Evolutionary conservation across 2,329 filamentous ascomycete genomes (phyloP), one percentile per base, ranked within the genome.

Genomic region (Penicillium sp.): DNA sequence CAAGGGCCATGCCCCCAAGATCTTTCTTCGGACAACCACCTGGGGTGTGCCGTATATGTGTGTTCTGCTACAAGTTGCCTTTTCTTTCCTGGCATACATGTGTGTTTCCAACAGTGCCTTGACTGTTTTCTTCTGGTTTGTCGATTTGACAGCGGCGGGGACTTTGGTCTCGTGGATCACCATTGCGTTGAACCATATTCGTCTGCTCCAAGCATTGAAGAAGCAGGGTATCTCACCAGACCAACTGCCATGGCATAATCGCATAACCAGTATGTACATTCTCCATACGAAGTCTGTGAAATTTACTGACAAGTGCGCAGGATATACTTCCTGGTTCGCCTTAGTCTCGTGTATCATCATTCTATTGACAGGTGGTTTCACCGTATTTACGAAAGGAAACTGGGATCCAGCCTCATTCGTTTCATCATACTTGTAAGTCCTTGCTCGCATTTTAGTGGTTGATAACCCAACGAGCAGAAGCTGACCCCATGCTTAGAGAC

Each of bases 321-420:
- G 78, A 10, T 85, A 84, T 58, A 81, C 79, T 10, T 88, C 88
- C 0, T 86, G 79, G 59, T 70, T 75, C 7, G 82, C 83, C 0
- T 75, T 92, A 4, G 65, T 77, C 54, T 82, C 86, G 56, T 83
- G 80, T 63, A 73, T 85, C 23, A 68, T 88, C 33, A 86, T 90
- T 53, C 72, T 91, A 3, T 75, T 91, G 33, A 91, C 88, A 3
- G 83, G 84, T 30, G 88, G 88, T 0, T 91, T 91, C 59, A 32
- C 74, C 2, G 81, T 84, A 3, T 87, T 87, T 52, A 84, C 82
- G 1, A 70, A 70, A 29, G 84, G 84, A 2, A 80, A 82, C 51
- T 87, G 84, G 83, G 74, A 80, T 49, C 63, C 81, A 0, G 77
- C 77, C 17, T 73, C 69, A 1, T 87, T 87, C 57, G 78, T 87